These are phyloP conservation scores for Cladosporium colombiae DNA, from an alignment of 2,329 filamentous ascomycete species.

Conservation along the genomic window DNA sequence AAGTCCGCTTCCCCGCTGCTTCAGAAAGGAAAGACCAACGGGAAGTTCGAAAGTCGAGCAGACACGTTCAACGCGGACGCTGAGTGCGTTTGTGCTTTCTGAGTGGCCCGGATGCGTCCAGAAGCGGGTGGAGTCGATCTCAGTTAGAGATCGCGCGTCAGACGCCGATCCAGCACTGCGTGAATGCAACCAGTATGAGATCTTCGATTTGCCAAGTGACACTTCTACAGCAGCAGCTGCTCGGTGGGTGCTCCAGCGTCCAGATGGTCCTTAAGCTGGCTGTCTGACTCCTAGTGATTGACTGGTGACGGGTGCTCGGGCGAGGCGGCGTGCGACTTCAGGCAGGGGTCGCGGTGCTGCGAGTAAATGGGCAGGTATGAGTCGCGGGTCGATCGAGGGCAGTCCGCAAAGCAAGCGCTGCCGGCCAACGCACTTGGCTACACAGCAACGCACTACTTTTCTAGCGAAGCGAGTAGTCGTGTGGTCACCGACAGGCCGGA, in stretches of 20 bases:
- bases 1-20: not conserved
- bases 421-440: conserved; percentile 5
- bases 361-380: conserved; percentile 8
- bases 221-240: not conserved
- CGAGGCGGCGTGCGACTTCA: not conserved
- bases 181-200: not conserved
- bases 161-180: not conserved
- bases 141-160: not conserved
- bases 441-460: conserved; percentile 21
- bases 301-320: not conserved
- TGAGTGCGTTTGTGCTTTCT: not conserved
- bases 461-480: conserved; percentile 18
- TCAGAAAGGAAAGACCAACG: not conserved
- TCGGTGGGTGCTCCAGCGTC: not conserved
- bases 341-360: conserved; percentile 11
- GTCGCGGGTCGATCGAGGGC: not conserved
- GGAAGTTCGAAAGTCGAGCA: not conserved
- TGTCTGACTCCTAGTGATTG: not conserved
- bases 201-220: not conserved
- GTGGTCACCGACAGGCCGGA: conserved; percentile 17
- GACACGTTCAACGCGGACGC: not conserved
- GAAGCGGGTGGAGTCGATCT: conserved; percentile 3
- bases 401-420: not conserved
- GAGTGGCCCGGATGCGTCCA: conserved; percentile 1
- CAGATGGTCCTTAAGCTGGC: not conserved